Percentiles rank a stretch among this genome's conserved stretches.
These are phyloP conservation scores for Phaeosphaeria sp. DNA, from an alignment of 2,329 filamentous ascomycete genomes.

Conservation along the genomic window DNA sequence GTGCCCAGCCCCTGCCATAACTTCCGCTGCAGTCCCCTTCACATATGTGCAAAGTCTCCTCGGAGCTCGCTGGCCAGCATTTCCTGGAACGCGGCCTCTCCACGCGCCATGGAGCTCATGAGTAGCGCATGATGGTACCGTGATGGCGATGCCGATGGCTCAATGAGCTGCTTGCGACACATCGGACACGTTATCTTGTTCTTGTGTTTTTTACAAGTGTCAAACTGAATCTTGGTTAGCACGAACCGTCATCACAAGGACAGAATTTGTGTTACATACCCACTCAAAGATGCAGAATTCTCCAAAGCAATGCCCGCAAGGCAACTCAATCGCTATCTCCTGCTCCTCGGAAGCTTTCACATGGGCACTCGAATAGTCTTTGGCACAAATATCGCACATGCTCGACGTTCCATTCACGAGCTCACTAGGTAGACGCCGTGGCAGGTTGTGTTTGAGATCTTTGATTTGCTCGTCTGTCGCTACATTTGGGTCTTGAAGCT, in stretches of 20 bases:
- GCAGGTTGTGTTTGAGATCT: constrained; percentile 35
- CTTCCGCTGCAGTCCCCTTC: background rate
- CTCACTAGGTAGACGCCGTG: constrained; percentile 31
- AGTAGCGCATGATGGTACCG: constrained; percentile 14
- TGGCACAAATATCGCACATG: constrained; percentile 45
- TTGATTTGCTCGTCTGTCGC: constrained; percentile 35
- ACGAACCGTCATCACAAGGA: background rate
- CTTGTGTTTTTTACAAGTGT: constrained; percentile 44
- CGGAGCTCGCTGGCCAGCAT: constrained; percentile 24
- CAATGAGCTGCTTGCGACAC: constrained; percentile 43
- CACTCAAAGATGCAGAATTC: constrained; percentile 46
- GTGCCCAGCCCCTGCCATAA: too few relatives aligned
- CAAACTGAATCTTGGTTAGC: constrained; percentile 26
- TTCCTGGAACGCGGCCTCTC: constrained; percentile 22
- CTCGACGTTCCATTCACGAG: constrained; percentile 31
- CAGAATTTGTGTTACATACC: constrained; percentile 17
- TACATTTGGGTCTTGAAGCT: constrained; percentile 29
- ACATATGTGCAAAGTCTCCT: constrained; percentile 22
- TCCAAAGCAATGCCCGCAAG: constrained; percentile 45
- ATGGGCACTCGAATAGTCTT: constrained; percentile 39
- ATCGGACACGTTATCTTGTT: constrained; percentile 48
- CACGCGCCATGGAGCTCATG: constrained; percentile 14
- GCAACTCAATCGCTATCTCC: constrained; percentile 42
- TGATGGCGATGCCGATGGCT: constrained; percentile 15
- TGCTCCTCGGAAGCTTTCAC: constrained; percentile 38